Percentiles rank a stretch among this genome's conserved stretches.
phyloP scores from a whole-genome alignment of 495 filamentous ascomycete genomes.

The Chaetomium fimeti region DNA sequence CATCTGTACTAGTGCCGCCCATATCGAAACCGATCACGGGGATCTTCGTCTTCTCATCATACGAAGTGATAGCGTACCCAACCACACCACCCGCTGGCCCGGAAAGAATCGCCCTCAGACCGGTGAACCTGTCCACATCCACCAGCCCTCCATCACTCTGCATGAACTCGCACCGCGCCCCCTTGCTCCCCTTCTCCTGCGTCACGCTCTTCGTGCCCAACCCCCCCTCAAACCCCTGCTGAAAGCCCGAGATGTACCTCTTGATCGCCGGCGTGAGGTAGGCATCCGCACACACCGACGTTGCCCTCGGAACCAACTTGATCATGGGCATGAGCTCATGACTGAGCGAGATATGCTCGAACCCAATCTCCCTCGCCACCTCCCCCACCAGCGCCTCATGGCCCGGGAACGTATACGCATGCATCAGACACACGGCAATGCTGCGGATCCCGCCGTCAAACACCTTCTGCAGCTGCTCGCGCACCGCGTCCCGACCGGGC shows the following conservation, averaged over 20 bases:
- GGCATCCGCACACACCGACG: slow-evolving; percentile 90
- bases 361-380: slow-evolving; percentile 70
- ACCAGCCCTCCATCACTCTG: slow-evolving; percentile 80
- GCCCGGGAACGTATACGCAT: slow-evolving; percentile 75
- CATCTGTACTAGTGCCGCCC: slow-evolving; percentile 91
- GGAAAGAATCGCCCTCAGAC: slow-evolving; percentile 72
- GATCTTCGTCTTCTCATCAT: slow-evolving; percentile 78
- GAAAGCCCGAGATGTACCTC: slow-evolving; percentile 90
- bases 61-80: slow-evolving; percentile 91
- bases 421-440: slow-evolving; percentile 77
- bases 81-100: slow-evolving; percentile 84
- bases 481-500: slow-evolving; percentile 54
- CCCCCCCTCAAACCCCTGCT: slow-evolving; percentile 68
- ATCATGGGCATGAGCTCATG: slow-evolving; percentile 93
- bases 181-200: slow-evolving; percentile 52
- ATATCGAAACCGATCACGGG: slow-evolving; percentile 98
- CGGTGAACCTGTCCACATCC: slow-evolving; percentile 72
- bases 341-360: slow-evolving; percentile 69
- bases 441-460: slow-evolving; percentile 64
- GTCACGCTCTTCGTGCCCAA: slow-evolving; percentile 67
- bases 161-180: slow-evolving; percentile 79
- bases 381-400: slow-evolving; percentile 69
- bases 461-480: slow-evolving; percentile 55
- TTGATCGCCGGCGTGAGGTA: slow-evolving; percentile 95
- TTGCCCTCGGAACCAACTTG: slow-evolving; percentile 81